Conservation (phyloP, 768 basidiomycete species). For the Neoboletus magnificus region DNA sequence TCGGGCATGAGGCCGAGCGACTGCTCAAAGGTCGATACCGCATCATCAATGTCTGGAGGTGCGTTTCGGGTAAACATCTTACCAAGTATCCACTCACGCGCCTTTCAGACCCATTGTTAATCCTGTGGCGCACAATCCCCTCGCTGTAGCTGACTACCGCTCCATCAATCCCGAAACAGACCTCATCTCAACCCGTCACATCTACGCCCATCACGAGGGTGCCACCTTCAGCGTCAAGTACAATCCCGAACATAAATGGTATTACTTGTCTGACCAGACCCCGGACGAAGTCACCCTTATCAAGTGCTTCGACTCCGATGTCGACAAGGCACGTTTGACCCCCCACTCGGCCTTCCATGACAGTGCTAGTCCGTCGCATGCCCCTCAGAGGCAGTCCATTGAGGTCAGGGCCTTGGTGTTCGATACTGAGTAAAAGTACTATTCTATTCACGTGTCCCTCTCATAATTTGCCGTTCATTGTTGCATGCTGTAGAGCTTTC, state of each 20-base stretch:
- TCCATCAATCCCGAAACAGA: constrained; percentile 34
- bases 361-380: constrained; percentile 30
- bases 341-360: constrained; percentile 44
- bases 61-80: not conserved
- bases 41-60: constrained; percentile 48
- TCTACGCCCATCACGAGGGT: constrained; percentile 35
- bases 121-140: constrained; percentile 38
- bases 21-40: constrained; percentile 40
- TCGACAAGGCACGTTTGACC: constrained; percentile 38
- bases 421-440: constrained; percentile 30
- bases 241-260: constrained; percentile 38
- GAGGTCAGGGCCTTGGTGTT: constrained; percentile 45
- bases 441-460: not conserved
- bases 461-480: not conserved
- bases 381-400: constrained; percentile 42
- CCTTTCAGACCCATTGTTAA: constrained; percentile 34
- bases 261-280: constrained; percentile 37
- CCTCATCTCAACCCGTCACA: constrained; percentile 36
- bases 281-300: constrained; percentile 43
- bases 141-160: constrained; percentile 42
- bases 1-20: constrained; percentile 39
- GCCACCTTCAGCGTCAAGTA: constrained; percentile 35
- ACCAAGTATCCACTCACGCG: not conserved
- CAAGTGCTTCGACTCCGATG: constrained; percentile 45
- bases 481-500: not conserved